Evolutionary conservation across 208 protist species (phyloP).

Genomic region (Chromosphaera perkinsii): DNA sequence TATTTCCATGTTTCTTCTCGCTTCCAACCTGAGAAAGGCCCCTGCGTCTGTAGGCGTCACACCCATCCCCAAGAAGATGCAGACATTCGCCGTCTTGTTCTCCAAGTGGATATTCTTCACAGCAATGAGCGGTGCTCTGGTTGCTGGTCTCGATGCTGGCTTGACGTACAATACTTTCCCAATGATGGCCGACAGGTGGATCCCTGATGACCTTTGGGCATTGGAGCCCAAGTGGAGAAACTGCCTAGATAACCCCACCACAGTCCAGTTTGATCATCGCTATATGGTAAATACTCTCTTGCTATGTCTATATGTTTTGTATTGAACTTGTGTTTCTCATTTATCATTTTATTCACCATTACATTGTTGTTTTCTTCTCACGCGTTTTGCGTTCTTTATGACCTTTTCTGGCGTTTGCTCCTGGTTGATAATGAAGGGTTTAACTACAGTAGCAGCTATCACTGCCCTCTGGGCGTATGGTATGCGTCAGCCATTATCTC

Average conservation of each 20-base stretch:
- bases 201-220: slow-evolving; percentile 16
- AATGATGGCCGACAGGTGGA: slow-evolving; percentile 48
- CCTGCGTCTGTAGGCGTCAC: background rate
- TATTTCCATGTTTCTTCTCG: slow-evolving; percentile 38
- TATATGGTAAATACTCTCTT: slow-evolving; percentile 38
- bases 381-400: too few relatives aligned
- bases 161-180: slow-evolving; percentile 62
- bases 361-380: too few relatives aligned
- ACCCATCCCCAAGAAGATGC: background rate
- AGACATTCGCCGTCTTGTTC: background rate
- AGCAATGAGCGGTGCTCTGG: slow-evolving; percentile 48
- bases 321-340: slow-evolving; percentile 4
- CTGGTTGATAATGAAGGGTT: too few relatives aligned
- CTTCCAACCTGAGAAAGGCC: background rate
- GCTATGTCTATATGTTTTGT: background rate
- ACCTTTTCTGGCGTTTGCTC: too few relatives aligned
- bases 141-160: slow-evolving; percentile 63
- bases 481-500: too few relatives aligned
- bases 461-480: too few relatives aligned
- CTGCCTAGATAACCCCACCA: slow-evolving; percentile 54
- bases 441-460: too few relatives aligned
- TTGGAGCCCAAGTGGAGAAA: slow-evolving; percentile 48
- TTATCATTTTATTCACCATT: too few relatives aligned
- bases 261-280: slow-evolving; percentile 62
- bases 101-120: background rate